phyloP scores from a whole-genome alignment of 1,284 basidiomycete species.

The Mycena citricolor region DNA sequence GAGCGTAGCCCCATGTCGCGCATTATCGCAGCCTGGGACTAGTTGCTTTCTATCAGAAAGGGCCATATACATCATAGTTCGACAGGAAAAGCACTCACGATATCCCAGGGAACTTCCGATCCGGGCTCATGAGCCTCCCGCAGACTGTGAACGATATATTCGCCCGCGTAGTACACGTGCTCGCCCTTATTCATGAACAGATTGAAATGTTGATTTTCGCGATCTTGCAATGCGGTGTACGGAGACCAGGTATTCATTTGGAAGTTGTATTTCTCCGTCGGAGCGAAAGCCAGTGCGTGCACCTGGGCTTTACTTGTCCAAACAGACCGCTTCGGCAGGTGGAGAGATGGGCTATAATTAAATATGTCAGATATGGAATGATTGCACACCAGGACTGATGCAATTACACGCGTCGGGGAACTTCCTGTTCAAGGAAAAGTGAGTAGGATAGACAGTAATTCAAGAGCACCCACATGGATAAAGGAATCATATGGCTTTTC shows the following conservation, averaged over 20 bases:
- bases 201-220: background rate
- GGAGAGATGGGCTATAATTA: too few relatives aligned
- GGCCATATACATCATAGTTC: too few relatives aligned
- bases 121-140: background rate
- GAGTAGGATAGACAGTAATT: too few relatives aligned
- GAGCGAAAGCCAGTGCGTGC: background rate
- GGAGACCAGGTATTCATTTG: background rate
- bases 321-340: background rate
- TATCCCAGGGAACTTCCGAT: background rate
- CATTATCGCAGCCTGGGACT: conserved; percentile 1
- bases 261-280: background rate
- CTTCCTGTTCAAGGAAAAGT: too few relatives aligned
- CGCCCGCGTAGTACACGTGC: background rate
- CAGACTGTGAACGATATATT: conserved; percentile 1
- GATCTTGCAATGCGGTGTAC: background rate
- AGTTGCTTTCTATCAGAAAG: too few relatives aligned
- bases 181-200: background rate
- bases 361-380: too few relatives aligned
- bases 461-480: too few relatives aligned
- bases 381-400: too few relatives aligned
- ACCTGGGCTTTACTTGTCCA: background rate
- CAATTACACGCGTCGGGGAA: too few relatives aligned
- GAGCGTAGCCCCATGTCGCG: conserved; percentile 1
- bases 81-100: background rate
- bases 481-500: too few relatives aligned